Evolutionary conservation across 164 flowering plant genomes (phyloP).

Genomic region (Vitis riparia): DNA sequence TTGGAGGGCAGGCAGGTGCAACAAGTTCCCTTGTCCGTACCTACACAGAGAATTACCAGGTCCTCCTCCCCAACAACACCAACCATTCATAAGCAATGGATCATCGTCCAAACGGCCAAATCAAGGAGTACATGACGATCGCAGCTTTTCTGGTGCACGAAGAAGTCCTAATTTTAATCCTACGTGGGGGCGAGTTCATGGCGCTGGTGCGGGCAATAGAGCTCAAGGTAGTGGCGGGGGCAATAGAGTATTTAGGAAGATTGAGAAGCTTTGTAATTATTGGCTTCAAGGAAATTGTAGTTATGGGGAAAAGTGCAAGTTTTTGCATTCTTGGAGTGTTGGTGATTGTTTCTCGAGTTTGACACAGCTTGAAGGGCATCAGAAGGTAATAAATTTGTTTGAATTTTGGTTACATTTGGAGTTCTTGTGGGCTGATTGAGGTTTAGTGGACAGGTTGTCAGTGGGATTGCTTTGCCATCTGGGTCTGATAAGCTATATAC

Average conservation of each 20-base stretch:
- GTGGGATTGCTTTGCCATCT: slow-evolving; percentile 73
- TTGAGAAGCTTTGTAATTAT: slow-evolving; percentile 58
- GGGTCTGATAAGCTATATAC: slow-evolving; percentile 84
- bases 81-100: slow-evolving; percentile 17
- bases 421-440: slow-evolving; percentile 4
- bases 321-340: slow-evolving; percentile 68
- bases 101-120: slow-evolving; percentile 27
- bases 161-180: slow-evolving; percentile 30
- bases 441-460: slow-evolving; percentile 51
- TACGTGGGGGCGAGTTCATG: slow-evolving; percentile 55
- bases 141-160: slow-evolving; percentile 30
- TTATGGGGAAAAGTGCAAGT: slow-evolving; percentile 69
- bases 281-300: slow-evolving; percentile 76
- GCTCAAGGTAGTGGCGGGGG: slow-evolving; percentile 21
- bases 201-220: slow-evolving; percentile 20
- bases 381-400: slow-evolving; percentile 47
- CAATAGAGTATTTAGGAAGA: slow-evolving; percentile 30
- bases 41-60: slow-evolving; percentile 55
- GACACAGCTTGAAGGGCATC: slow-evolving; percentile 83
- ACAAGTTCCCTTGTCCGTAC: slow-evolving; percentile 49
- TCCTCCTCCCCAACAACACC: slow-evolving; percentile 2
- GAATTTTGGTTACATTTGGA: slow-evolving; percentile 3
- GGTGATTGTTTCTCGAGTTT: slow-evolving; percentile 66
- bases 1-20: slow-evolving; percentile 76
- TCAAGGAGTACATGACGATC: slow-evolving; percentile 25